These are phyloP conservation scores for Solanum hybrid DNA, from an alignment of 305 asterid genomes.

Conservation along the genomic window DNA sequence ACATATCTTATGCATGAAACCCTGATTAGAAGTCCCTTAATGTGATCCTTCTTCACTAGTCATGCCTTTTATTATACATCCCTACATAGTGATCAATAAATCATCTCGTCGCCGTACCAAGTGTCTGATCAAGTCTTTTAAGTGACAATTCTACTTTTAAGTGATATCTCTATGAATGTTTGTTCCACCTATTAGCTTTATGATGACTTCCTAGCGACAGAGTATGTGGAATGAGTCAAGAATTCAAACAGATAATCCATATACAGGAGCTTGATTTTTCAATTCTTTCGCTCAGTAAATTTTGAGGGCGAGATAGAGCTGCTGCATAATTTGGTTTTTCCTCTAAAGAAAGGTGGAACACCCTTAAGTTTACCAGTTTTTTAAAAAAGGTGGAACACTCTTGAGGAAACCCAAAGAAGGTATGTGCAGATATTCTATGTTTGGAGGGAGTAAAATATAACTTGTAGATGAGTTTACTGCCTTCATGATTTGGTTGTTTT, in stretches of 20 bases:
- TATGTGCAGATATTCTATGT: background rate
- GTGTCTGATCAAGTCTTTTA: background rate
- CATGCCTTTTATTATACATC: background rate
- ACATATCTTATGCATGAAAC: background rate
- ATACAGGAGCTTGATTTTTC: background rate
- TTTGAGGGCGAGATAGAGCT: background rate
- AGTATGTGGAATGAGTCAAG: background rate
- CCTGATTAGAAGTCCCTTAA: background rate
- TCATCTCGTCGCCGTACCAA: background rate
- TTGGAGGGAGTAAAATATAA: background rate
- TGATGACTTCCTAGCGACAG: background rate
- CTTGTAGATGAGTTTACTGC: background rate
- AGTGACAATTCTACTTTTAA: background rate
- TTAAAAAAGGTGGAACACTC: background rate
- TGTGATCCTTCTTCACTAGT: background rate
- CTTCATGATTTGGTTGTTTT: background rate
- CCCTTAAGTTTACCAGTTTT: background rate
- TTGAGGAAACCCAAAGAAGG: conserved; percentile 2
- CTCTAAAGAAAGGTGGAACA: background rate
- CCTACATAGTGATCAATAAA: background rate
- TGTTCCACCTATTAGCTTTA: background rate
- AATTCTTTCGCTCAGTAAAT: background rate
- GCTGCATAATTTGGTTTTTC: background rate
- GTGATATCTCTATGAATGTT: background rate
- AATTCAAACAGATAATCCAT: background rate